Conservation (phyloP, 345 rosid species). For the Gossypium longicalyx region DNA sequence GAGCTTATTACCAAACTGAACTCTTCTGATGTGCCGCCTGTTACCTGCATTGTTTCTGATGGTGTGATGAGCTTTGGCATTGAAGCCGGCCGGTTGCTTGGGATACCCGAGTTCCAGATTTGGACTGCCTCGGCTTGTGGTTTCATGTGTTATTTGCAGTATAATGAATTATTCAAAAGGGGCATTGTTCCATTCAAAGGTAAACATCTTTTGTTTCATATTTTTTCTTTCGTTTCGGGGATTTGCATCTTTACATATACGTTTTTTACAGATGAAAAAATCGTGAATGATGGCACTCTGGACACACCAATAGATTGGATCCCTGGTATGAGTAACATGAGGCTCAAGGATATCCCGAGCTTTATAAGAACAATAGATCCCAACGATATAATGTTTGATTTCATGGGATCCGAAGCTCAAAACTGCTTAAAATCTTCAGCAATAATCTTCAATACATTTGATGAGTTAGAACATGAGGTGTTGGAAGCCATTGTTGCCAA, state of each 20-base stretch:
- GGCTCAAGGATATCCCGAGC: constrained; percentile 22
- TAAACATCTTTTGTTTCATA: not conserved
- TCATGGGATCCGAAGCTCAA: constrained; percentile 15
- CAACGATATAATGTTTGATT: constrained; percentile 23
- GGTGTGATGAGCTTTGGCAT: constrained; percentile 31
- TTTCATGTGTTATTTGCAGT: constrained; percentile 30
- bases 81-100: constrained; percentile 19
- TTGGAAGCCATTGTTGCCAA: not conserved
- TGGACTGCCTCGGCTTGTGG: constrained; percentile 32
- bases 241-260: not conserved
- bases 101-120: constrained; percentile 27
- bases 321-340: constrained; percentile 23
- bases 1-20: constrained; percentile 25
- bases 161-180: constrained; percentile 19
- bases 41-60: constrained; percentile 31
- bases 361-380: constrained; percentile 23
- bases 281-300: constrained; percentile 22
- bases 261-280: constrained; percentile 14
- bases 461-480: not conserved
- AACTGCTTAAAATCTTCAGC: constrained; percentile 9
- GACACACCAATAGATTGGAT: constrained; percentile 27
- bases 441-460: constrained; percentile 1
- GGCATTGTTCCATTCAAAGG: constrained; percentile 27
- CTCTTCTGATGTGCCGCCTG: constrained; percentile 21
- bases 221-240: too few relatives aligned